Percentiles rank a stretch among this genome's conserved stretches.
Conservation (phyloP, 2,329 filamentous ascomycete genomes). For the Neoscytalidium dimidiatum region DNA sequence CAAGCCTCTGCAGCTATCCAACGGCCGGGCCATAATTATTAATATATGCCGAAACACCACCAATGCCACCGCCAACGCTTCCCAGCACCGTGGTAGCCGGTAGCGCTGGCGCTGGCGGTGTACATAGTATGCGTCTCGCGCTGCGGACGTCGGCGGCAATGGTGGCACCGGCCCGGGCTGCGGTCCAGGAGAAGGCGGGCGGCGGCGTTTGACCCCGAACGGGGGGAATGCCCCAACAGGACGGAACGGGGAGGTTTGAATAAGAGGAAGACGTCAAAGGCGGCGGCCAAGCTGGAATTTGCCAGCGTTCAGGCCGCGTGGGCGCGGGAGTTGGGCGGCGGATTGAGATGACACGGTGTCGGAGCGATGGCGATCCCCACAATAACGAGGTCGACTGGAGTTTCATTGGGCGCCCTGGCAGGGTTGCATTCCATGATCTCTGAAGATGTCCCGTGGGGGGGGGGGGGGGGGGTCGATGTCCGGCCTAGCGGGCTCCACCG, state of each 20-base stretch:
- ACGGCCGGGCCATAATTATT: conserved; percentile 11
- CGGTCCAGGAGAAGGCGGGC: not conserved
- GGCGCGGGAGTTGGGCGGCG: not conserved
- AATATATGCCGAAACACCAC: conserved; percentile 2
- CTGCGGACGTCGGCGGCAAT: not conserved
- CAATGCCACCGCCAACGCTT: not conserved
- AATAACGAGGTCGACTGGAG: not conserved
- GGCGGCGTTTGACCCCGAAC: not conserved
- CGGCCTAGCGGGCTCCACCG: conserved; percentile 9
- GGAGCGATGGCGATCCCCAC: not conserved
- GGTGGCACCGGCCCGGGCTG: not conserved
- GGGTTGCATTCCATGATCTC: conserved; percentile 13
- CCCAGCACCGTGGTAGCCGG: not conserved
- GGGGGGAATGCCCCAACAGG: not conserved
- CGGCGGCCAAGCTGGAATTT: conserved; percentile 10
- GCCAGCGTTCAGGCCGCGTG: not conserved
- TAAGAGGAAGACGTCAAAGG: conserved; percentile 9
- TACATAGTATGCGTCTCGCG: no score
- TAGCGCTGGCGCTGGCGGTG: not conserved
- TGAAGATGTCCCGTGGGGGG: conserved; percentile 11
- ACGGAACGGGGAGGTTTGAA: not conserved
- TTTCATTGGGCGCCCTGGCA: conserved; percentile 3
- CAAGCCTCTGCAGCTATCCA: conserved; percentile 8
- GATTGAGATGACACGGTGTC: not conserved
- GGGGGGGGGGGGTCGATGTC: not conserved